Conservation (phyloP, 2,329 filamentous ascomycete genomes). For the Escovopsis sp. region DNA sequence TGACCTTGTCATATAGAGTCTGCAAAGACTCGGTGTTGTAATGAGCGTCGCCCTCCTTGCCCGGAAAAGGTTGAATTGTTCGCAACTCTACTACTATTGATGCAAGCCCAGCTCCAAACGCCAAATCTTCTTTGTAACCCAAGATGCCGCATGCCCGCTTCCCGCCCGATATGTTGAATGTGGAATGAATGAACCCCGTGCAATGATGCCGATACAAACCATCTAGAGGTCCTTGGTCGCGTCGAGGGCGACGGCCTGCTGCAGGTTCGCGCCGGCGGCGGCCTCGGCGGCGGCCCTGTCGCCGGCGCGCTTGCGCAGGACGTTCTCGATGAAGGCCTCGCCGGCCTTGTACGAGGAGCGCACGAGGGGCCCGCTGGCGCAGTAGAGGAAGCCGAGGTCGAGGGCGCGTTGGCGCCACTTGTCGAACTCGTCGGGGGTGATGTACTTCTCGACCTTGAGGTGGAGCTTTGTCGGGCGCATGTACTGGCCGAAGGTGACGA, state of each 20-base stretch:
- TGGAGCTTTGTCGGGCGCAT: conserved; percentile 98
- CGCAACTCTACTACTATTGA: too few relatives aligned
- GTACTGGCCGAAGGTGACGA: conserved; percentile 99
- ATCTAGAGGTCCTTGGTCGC: conserved; percentile 6
- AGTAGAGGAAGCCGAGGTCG: conserved; percentile 94
- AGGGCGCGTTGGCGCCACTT: conserved; percentile 79
- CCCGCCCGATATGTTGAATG: too few relatives aligned
- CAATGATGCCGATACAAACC: too few relatives aligned
- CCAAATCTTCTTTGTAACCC: too few relatives aligned
- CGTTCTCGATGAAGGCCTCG: conserved; percentile 97
- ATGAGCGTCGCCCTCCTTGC: too few relatives aligned
- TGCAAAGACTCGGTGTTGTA: too few relatives aligned
- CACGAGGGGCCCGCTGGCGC: conserved; percentile 83
- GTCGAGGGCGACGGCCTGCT: conserved; percentile 26
- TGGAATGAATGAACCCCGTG: too few relatives aligned
- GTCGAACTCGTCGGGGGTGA: conserved; percentile 84
- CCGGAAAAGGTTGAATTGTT: too few relatives aligned
- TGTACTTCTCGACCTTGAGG: conserved; percentile 91
- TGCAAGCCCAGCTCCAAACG: too few relatives aligned
- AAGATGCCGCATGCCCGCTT: too few relatives aligned
- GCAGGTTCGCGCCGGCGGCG: conserved; percentile 18
- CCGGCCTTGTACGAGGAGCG: conserved; percentile 95
- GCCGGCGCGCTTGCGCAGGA: conserved; percentile 65
- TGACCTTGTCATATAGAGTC: too few relatives aligned
- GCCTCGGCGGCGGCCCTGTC: conserved; percentile 21